Percentiles rank a stretch among this genome's conserved stretches.
Evolutionary conservation across 768 basidiomycete species (phyloP).

Genomic region (Calvatia gigantea): DNA sequence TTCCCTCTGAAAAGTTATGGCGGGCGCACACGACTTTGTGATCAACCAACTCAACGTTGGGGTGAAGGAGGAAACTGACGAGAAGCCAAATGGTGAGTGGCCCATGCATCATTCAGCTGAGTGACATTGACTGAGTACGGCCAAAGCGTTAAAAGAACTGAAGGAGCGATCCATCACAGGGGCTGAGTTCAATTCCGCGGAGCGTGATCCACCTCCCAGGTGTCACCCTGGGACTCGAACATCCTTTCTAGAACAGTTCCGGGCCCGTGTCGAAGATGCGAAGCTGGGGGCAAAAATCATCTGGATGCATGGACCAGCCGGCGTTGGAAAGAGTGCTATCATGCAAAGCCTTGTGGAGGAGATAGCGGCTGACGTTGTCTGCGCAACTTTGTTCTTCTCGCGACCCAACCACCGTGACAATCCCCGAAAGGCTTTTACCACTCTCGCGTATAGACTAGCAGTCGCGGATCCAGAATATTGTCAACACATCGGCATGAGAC

Average conservation of each 20-base stretch:
- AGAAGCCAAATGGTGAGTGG: too few relatives aligned
- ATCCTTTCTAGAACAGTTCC: background rate
- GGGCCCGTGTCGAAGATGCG: background rate
- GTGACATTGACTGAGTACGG: too few relatives aligned
- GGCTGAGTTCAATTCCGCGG: background rate
- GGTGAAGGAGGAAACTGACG: too few relatives aligned
- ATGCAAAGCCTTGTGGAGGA: background rate
- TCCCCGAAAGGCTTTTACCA: background rate
- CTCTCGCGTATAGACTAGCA: background rate
- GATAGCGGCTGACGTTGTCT: background rate
- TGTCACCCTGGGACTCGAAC: background rate
- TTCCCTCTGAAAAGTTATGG: too few relatives aligned
- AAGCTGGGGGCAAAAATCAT: too few relatives aligned
- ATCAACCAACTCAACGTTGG: too few relatives aligned
- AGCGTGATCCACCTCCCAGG: too few relatives aligned
- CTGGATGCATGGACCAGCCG: background rate
- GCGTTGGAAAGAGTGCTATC: background rate
- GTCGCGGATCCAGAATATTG: too few relatives aligned
- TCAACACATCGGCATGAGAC: background rate
- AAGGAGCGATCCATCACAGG: background rate
- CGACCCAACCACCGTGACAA: background rate
- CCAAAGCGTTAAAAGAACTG: background rate
- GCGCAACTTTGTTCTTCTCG: background rate
- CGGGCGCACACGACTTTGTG: too few relatives aligned
- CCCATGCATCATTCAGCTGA: too few relatives aligned